Percentiles rank a stretch among this genome's conserved stretches.
These are phyloP conservation scores for Podosphaera xanthii DNA, from an alignment of 2,329 filamentous ascomycete genomes.

Conservation along the genomic window DNA sequence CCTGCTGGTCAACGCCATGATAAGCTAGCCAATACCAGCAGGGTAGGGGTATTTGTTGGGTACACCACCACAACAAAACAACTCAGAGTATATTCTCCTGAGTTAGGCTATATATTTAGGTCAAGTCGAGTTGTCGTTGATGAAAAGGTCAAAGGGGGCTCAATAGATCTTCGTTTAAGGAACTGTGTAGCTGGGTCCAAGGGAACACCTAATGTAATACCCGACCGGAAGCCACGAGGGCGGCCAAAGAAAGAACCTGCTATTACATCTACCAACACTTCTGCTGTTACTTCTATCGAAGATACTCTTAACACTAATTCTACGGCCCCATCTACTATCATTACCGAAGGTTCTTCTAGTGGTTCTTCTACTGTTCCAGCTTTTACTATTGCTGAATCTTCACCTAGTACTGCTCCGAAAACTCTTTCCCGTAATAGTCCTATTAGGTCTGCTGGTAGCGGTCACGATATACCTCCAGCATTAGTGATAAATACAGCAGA, in stretches of 20 bases:
- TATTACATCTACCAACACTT: too few relatives aligned
- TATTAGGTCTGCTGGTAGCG: too few relatives aligned
- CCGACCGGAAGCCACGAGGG: neutral
- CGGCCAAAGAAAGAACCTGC: neutral
- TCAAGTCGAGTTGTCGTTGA: conserved; percentile 1
- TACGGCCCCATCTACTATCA: too few relatives aligned
- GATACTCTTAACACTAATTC: too few relatives aligned
- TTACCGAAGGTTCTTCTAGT: too few relatives aligned
- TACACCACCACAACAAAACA: neutral
- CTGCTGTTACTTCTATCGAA: too few relatives aligned
- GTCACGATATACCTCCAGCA: too few relatives aligned
- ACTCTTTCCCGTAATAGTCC: too few relatives aligned
- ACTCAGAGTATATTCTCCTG: conserved; percentile 1
- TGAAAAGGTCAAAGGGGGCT: neutral
- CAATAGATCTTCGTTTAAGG: neutral
- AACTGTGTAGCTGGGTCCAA: neutral
- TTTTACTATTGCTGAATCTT: too few relatives aligned
- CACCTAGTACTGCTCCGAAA: too few relatives aligned
- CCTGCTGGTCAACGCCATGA: neutral
- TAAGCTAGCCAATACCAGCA: neutral
- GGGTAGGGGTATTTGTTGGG: neutral
- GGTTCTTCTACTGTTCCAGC: too few relatives aligned
- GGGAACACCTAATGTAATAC: neutral
- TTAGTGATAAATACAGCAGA: too few relatives aligned
- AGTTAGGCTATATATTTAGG: neutral